These are phyloP conservation scores for Alternaria atra DNA, from an alignment of 2,329 filamentous ascomycete species.

Conservation along the genomic window DNA sequence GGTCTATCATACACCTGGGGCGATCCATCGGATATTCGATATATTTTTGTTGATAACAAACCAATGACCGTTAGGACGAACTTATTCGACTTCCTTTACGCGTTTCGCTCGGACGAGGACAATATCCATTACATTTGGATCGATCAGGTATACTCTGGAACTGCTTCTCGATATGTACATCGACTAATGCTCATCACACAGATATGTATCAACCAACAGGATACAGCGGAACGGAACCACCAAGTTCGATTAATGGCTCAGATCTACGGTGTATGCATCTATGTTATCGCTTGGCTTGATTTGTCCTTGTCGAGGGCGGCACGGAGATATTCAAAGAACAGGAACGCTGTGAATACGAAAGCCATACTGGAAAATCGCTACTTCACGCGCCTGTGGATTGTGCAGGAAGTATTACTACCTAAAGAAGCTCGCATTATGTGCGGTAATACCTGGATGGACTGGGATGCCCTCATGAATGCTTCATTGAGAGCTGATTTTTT, in stretches of 20 bases:
- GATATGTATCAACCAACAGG: slow-evolving; percentile 13
- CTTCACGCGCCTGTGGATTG: slow-evolving; percentile 16
- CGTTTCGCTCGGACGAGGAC: slow-evolving; percentile 2
- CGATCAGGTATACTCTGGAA: background rate
- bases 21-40: background rate
- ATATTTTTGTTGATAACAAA: background rate
- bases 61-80: background rate
- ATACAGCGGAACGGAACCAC: slow-evolving; percentile 8
- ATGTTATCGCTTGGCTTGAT: slow-evolving; percentile 10
- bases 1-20: slow-evolving; percentile 13
- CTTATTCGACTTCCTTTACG: slow-evolving; percentile 4
- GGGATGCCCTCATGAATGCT: background rate
- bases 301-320: background rate
- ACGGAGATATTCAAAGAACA: background rate
- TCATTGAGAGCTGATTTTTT: background rate
- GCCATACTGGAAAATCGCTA: background rate
- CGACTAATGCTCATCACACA: slow-evolving; percentile 2
- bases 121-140: slow-evolving; percentile 11
- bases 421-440: slow-evolving; percentile 1
- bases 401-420: slow-evolving; percentile 12
- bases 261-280: slow-evolving; percentile 8
- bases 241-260: slow-evolving; percentile 14
- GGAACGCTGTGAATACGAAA: background rate
- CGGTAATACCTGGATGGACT: slow-evolving; percentile 4
- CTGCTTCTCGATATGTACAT: background rate